Evolutionary conservation across 2,329 filamentous ascomycete genomes (phyloP).

Genomic region (Trichothecium roseum): DNA sequence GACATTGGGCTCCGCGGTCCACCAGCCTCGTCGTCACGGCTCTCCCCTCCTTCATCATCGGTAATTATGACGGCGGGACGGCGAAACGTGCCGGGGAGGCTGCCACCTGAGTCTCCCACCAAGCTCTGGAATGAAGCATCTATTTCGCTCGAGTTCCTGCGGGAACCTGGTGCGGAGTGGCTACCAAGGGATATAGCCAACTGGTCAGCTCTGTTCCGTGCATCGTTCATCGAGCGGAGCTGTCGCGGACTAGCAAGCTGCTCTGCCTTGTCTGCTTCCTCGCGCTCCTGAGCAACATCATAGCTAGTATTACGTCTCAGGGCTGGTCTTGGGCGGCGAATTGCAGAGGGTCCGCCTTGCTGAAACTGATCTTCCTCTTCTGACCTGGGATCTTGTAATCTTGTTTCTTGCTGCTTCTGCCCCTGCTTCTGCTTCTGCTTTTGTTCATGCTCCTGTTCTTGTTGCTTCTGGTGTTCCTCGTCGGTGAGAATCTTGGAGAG

Average conservation of each 20-base stretch:
- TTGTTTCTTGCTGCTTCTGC: background rate
- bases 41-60: constrained; percentile 3
- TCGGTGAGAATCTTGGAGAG: constrained; percentile 26
- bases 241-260: constrained; percentile 23
- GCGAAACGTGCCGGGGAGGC: background rate
- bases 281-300: constrained; percentile 26
- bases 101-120: constrained; percentile 18
- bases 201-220: constrained; percentile 25
- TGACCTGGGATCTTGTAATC: background rate
- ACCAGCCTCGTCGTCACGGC: background rate
- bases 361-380: constrained; percentile 8
- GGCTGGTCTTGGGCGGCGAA: constrained; percentile 18
- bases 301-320: constrained; percentile 33
- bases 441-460: too few species aligned
- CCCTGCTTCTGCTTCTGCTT: constrained; percentile 9
- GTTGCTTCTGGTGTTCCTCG: constrained; percentile 14
- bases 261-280: constrained; percentile 29
- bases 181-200: constrained; percentile 28
- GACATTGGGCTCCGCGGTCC: background rate
- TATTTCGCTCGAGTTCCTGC: constrained; percentile 22
- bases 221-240: constrained; percentile 27
- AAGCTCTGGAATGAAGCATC: constrained; percentile 20
- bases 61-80: constrained; percentile 4
- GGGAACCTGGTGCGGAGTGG: constrained; percentile 24
- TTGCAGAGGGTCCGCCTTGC: background rate